phyloP scores from a whole-genome alignment of 1,139 yeast genomes.

The Sugiyamaella sp. region DNA sequence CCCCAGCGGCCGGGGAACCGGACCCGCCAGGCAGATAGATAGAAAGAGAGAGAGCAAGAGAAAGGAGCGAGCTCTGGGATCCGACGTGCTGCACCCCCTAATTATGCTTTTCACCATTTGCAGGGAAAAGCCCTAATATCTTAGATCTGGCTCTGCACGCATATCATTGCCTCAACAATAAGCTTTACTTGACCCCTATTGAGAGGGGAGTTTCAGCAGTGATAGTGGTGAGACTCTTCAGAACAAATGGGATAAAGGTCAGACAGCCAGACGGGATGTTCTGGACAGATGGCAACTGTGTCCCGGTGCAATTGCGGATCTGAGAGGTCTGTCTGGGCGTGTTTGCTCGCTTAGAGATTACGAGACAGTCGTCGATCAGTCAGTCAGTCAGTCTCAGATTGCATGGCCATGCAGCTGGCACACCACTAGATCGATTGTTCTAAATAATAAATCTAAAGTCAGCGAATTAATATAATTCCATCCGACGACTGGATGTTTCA shows the following conservation, averaged over 20 bases:
- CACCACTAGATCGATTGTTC: not conserved
- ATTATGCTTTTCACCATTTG: not conserved
- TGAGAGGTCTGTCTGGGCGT: too few species aligned
- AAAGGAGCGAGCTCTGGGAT: too few species aligned
- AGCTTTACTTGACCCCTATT: slow-evolving; percentile 6
- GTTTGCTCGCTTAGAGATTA: not conserved
- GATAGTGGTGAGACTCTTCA: not conserved
- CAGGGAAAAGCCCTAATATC: not conserved
- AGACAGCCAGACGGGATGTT: not conserved
- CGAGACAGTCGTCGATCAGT: not conserved
- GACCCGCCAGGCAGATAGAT: too few species aligned
- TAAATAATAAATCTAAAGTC: not conserved
- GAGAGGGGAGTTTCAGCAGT: not conserved
- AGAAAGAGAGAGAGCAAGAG: too few species aligned
- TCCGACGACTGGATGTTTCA: not conserved
- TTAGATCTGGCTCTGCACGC: slow-evolving; percentile 2
- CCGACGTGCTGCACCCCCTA: not conserved
- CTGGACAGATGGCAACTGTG: too few species aligned
- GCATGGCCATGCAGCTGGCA: not conserved
- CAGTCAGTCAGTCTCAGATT: not conserved
- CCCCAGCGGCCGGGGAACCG: too few species aligned
- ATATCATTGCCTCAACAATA: not conserved
- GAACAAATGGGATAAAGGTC: not conserved
- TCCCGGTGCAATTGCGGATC: too few species aligned
- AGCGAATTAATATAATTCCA: not conserved